Evolutionary conservation across 805 yeast genomes (phyloP).

Genomic region (Suhomyces vadensis): DNA sequence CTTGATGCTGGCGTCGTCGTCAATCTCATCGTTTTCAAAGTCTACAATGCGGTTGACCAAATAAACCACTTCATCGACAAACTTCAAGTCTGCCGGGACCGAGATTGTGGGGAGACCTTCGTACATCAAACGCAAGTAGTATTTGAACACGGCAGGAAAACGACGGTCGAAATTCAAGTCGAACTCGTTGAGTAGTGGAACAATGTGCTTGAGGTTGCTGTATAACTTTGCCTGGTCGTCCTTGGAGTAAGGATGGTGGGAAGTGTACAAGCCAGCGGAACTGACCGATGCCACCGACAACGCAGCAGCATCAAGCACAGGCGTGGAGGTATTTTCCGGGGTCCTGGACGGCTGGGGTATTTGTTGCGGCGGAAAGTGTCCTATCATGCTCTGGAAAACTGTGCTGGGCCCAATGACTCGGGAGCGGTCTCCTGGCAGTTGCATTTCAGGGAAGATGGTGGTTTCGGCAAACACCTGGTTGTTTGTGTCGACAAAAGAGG

Average conservation of each 20-base stretch:
- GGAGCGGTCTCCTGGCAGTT: not conserved
- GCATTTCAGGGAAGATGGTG: constrained; percentile 22
- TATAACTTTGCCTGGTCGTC: constrained; percentile 18
- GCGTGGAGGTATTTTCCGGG: not conserved
- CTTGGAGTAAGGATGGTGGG: constrained; percentile 13
- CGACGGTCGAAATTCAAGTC: constrained; percentile 22
- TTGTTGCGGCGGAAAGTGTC: too few relatives aligned
- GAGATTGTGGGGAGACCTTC: constrained; percentile 21
- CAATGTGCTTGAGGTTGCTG: constrained; percentile 17
- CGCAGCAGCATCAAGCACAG: not conserved
- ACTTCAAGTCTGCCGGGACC: constrained; percentile 20
- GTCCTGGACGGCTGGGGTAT: not conserved
- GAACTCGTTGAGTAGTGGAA: constrained; percentile 30
- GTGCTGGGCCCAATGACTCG: not conserved
- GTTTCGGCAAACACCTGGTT: constrained; percentile 16
- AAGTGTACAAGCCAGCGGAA: not conserved
- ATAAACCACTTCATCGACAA: constrained; percentile 19
- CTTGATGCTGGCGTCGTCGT: constrained; percentile 16
- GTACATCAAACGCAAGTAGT: constrained; percentile 24
- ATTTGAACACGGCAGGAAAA: constrained; percentile 24
- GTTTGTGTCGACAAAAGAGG: constrained; percentile 15
- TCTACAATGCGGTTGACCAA: constrained; percentile 28
- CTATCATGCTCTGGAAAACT: not conserved
- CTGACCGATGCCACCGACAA: too few relatives aligned
- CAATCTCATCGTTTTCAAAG: constrained; percentile 27